Evolutionary conservation across 306 rosid species (phyloP), one percentile per base, ranked within the genome.

Genomic region (Gastrolobium bilobum): DNA sequence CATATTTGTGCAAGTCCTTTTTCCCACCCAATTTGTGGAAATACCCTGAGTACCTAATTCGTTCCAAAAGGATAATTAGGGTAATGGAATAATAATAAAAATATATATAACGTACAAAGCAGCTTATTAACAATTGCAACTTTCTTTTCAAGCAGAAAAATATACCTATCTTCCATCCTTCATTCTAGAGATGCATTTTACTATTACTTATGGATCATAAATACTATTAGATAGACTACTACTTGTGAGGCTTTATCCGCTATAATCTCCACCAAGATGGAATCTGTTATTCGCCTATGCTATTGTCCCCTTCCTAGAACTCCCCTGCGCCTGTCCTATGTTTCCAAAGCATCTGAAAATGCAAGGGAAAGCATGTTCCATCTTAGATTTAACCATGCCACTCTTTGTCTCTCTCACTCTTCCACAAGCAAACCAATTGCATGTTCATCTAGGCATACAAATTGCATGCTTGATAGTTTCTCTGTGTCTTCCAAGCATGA

Each of bases 101-200:
- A 20, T 0, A 1, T 0, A 20, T 20, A 47, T 11, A 60, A 1
- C 4, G 1, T n/a, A 35, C 48, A 61, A 80, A 63, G 71, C 61
- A 72, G 35, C 30, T 34, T 2, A 26, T 8, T 29, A n/a, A n/a
- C n/a, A n/a, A 4, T n/a, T 30, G n/a, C 69, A 43, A 37, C 79
- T 74, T 74, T 74, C 15, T 73, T 39, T 35, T 48, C 51, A 38
- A 38, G 11, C 64, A 37, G 37, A 50, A 70, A 50, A 73, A 40
- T 31, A 71, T 79, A 62, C 83, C 58, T 79, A 38, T 73, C 84
- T 71, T 80, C 79, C 9, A 64, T 4, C 51, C 20, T 64, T 20
- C n/a, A 6, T 37, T 50, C 10, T 13, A 31, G 11, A 72, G 64
- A 42, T 10, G 59, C 10, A 15, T 4, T 37, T 60, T 6, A 77